Conservation (phyloP, 495 filamentous ascomycete genomes). For the Hypomontagnella submonticulosa region DNA sequence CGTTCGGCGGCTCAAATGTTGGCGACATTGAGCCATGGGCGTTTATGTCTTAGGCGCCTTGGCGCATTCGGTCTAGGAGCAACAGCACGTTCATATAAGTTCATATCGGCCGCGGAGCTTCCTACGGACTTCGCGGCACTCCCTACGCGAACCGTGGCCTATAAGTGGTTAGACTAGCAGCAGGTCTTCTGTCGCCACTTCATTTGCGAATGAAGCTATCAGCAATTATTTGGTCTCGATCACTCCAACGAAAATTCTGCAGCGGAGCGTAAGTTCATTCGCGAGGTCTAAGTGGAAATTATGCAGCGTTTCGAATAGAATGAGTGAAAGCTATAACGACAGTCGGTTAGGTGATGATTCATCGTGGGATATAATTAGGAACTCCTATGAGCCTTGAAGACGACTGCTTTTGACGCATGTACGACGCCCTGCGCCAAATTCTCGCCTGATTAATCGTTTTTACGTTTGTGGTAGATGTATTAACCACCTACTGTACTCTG, state of each 20-base stretch:
- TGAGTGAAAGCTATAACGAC: too few species aligned
- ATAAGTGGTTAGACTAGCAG: constrained; percentile 2
- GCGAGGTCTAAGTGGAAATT: not conserved
- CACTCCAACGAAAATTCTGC: not conserved
- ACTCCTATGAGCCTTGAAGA: too few species aligned
- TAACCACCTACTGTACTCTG: too few species aligned
- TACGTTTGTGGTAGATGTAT: too few species aligned
- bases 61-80: constrained; percentile 23
- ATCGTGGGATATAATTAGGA: too few species aligned
- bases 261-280: not conserved
- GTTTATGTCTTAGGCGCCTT: constrained; percentile 37
- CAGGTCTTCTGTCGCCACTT: not conserved
- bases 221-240: constrained; percentile 2
- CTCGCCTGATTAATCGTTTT: too few species aligned
- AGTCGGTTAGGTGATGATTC: too few species aligned
- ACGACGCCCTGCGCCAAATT: too few species aligned
- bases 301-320: too few species aligned
- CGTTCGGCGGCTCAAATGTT: constrained; percentile 38
- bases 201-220: constrained; percentile 4
- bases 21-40: constrained; percentile 36
- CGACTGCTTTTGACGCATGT: too few species aligned
- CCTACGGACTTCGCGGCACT: constrained; percentile 19
- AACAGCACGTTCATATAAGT: constrained; percentile 31
- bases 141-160: constrained; percentile 10
- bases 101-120: constrained; percentile 33